Evolutionary conservation across 164 flowering plant species (phyloP).

Genomic region (Santalum album): DNA sequence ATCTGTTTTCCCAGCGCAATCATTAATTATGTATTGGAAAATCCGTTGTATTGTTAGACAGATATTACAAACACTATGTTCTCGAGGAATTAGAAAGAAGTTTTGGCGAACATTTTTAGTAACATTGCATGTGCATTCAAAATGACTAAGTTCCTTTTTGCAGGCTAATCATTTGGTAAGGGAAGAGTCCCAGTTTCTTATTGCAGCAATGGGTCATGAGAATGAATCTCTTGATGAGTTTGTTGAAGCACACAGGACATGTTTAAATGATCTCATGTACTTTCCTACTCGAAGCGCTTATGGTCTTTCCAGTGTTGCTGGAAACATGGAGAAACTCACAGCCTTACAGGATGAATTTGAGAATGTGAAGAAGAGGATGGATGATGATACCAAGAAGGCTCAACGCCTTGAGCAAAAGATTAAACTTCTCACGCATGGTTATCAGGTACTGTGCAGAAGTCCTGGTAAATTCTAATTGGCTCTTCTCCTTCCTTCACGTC

Average conservation of each 20-base stretch:
- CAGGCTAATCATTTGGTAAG: constrained; percentile 67
- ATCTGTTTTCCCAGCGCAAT: too few relatives aligned
- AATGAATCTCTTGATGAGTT: constrained; percentile 70
- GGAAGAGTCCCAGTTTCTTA: constrained; percentile 66
- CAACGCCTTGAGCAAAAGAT: constrained; percentile 73
- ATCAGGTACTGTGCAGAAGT: too few relatives aligned
- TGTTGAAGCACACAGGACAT: constrained; percentile 81
- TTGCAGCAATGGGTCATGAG: constrained; percentile 92
- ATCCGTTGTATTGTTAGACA: too few relatives aligned
- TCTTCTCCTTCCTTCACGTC: too few relatives aligned
- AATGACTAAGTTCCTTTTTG: constrained; percentile 6
- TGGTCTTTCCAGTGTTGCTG: constrained; percentile 95
- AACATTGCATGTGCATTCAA: too few relatives aligned
- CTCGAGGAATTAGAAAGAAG: too few relatives aligned
- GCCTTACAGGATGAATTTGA: constrained; percentile 84
- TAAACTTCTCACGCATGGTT: constrained; percentile 71
- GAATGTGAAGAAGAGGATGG: constrained; percentile 71
- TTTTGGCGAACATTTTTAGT: too few relatives aligned
- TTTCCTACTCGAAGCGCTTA: constrained; percentile 78
- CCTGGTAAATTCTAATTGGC: too few relatives aligned
- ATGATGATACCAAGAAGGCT: constrained; percentile 76
- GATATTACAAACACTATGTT: too few relatives aligned
- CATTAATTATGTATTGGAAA: too few relatives aligned
- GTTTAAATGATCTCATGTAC: constrained; percentile 83
- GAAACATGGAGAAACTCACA: constrained; percentile 65